Conservation (phyloP, 331 rosid genomes). For the Spiraea crenata region DNA sequence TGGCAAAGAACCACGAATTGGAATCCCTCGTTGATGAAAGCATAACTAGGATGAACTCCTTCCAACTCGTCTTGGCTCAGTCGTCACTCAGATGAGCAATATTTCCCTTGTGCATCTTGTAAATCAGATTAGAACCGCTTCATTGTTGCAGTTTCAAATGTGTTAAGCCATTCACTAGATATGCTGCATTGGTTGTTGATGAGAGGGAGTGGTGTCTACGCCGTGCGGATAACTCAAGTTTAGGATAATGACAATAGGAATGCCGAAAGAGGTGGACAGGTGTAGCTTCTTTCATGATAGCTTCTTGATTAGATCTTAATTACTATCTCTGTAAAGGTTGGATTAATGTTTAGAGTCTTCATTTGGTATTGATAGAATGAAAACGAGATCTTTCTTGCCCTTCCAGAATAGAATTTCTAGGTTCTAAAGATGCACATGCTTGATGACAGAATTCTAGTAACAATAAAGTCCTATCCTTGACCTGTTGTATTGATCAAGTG, state of each 20-base stretch:
- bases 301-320: neutral
- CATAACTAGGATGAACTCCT: slow-evolving; percentile 14
- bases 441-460: no score
- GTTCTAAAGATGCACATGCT: neutral
- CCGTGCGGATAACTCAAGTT: neutral
- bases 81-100: slow-evolving; percentile 17
- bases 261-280: neutral
- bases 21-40: slow-evolving; percentile 28
- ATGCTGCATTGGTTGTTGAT: neutral
- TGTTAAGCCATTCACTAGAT: neutral
- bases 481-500: no score
- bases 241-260: no score
- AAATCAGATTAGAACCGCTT: neutral
- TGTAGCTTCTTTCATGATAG: slow-evolving; percentile 1
- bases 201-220: neutral
- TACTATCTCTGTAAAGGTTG: neutral
- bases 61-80: slow-evolving; percentile 19
- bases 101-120: neutral
- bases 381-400: neutral
- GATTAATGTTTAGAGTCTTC: neutral
- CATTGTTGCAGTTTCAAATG: neutral
- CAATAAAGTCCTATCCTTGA: no score
- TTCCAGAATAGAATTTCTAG: no score
- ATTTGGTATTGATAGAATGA: neutral
- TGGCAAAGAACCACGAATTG: slow-evolving; percentile 26